phyloP scores from a whole-genome alignment of 805 yeast species.

The Ogataea methylovora region DNA sequence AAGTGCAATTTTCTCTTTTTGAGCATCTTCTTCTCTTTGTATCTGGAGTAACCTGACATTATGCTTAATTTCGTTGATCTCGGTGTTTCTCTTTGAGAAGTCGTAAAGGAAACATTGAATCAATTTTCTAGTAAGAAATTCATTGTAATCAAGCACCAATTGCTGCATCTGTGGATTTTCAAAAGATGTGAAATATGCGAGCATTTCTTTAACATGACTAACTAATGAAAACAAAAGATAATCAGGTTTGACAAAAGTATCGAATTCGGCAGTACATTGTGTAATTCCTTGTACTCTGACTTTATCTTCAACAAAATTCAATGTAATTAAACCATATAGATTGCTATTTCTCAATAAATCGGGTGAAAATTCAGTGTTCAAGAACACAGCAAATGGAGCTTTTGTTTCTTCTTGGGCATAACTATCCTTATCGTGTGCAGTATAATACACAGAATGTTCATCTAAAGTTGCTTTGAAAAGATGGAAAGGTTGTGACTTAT shows the following conservation, averaged over 20 bases:
- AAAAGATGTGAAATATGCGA: slow-evolving; percentile 26
- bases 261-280: slow-evolving; percentile 11
- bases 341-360: slow-evolving; percentile 26
- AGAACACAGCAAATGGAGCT: slow-evolving; percentile 57
- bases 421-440: slow-evolving; percentile 57
- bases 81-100: too few relatives aligned
- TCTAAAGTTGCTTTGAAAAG: slow-evolving; percentile 47
- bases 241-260: slow-evolving; percentile 19
- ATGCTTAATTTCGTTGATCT: too few relatives aligned
- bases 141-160: too few relatives aligned
- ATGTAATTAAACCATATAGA: slow-evolving; percentile 15
- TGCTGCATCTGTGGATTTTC: slow-evolving; percentile 28
- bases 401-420: slow-evolving; percentile 49
- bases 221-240: slow-evolving; percentile 30
- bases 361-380: slow-evolving; percentile 45
- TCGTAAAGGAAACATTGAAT: too few relatives aligned
- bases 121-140: too few relatives aligned
- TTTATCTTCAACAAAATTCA: slow-evolving; percentile 13
- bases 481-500: slow-evolving; percentile 82
- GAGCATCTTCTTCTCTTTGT: too few relatives aligned
- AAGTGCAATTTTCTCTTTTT: slow-evolving; percentile 3
- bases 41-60: too few relatives aligned
- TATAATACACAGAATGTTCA: slow-evolving; percentile 41
- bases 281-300: slow-evolving; percentile 21
- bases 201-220: slow-evolving; percentile 29